Percentiles rank a stretch among this genome's conserved stretches.
Evolutionary conservation across 2,329 filamentous ascomycete species (phyloP).

Genomic region (Aspergillus intermedius): DNA sequence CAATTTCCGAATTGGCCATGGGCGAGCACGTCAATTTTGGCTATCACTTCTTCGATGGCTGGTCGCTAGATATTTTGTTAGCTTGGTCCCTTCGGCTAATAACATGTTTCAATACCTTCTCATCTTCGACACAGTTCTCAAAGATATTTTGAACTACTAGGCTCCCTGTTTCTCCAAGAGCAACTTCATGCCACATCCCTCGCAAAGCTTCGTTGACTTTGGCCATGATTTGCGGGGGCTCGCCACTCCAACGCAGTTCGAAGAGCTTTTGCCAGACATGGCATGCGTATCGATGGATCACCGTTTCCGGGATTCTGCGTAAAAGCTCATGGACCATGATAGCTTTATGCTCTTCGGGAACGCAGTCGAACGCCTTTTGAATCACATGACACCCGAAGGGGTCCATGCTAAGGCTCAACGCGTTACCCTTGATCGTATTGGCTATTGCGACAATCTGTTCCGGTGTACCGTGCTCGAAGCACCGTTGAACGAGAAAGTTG

Average conservation of each 20-base stretch:
- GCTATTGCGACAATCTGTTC: slow-evolving; percentile 95
- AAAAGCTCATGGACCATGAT: slow-evolving; percentile 98
- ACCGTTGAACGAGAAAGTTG: slow-evolving; percentile 96
- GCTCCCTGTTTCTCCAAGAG: slow-evolving; percentile 92
- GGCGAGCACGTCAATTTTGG: slow-evolving; percentile 90
- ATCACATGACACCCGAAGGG: slow-evolving; percentile 97
- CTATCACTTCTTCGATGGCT: slow-evolving; percentile 92
- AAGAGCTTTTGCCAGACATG: slow-evolving; percentile 99
- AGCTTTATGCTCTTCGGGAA: slow-evolving; percentile 95
- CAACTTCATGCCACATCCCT: slow-evolving; percentile 99
- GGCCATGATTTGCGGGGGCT: slow-evolving; percentile 96
- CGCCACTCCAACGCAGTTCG: slow-evolving; percentile 89
- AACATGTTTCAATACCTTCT: slow-evolving; percentile 63
- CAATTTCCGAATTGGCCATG: slow-evolving; percentile 98
- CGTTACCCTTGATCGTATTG: slow-evolving; percentile 87
- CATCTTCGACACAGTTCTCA: slow-evolving; percentile 96
- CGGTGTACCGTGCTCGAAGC: slow-evolving; percentile 94
- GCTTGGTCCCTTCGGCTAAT: slow-evolving; percentile 1
- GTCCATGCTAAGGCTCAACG: slow-evolving; percentile 92
- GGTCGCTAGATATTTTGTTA: slow-evolving; percentile 60
- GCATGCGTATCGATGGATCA: slow-evolving; percentile 96
- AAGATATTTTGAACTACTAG: slow-evolving; percentile 99
- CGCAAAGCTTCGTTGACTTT: slow-evolving; percentile 92
- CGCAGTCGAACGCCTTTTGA: slow-evolving; percentile 96
- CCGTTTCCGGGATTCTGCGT: slow-evolving; percentile 90